Evolutionary conservation across 139 green algal genomes (phyloP), one percentile per base, ranked within the genome.

Genomic region (Tetratostichococcus sp.): DNA sequence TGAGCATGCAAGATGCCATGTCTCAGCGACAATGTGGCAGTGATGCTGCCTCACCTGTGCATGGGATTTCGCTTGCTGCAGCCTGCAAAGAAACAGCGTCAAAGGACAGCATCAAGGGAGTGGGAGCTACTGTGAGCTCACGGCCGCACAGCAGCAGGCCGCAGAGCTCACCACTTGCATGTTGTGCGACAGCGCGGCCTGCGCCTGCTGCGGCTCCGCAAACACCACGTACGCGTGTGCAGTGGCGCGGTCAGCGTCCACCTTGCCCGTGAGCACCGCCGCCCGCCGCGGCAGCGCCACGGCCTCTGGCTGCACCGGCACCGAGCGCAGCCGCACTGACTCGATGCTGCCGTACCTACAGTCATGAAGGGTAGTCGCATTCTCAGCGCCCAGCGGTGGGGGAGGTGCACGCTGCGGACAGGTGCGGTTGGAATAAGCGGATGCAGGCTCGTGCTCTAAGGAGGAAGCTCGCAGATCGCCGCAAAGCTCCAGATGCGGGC

Each of bases 211-310:
- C 16, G 39, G 35, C 8, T 80, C 30, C n/a, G 78, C 70, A 59
- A 96, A 96, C 5, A 96, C 88, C 8, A 97, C 84, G 72, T 95
- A 97, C 14, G 87, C 93, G 33, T 92, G 86, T 23, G 75, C 80
- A 14, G 83, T 78, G 0, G 73, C 84, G 2, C 86, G 75, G 4
- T 79, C 71, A 0, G 65, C 50, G 71, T 89, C 80, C 43, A 90
- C 75, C 1, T 80, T 83, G 31, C 83, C 85, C 8, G 69, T 75
- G 23, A 90, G 79, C 58, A 93, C 79, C 32, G 87, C 87, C 4
- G 67, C 78, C 25, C 74, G 75, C 0, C 87, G 76, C 4, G 89
- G 87, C 75, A 86, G 76, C 34, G 76, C 67, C 73, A 89, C 82
- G 34, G 39, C 39, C 39, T 50, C 39, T 11, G 39, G 39, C 39